Evolutionary conservation across 164 flowering plant species (phyloP), one percentile per base, ranked within the genome.

Genomic region (Litsea cubeba): DNA sequence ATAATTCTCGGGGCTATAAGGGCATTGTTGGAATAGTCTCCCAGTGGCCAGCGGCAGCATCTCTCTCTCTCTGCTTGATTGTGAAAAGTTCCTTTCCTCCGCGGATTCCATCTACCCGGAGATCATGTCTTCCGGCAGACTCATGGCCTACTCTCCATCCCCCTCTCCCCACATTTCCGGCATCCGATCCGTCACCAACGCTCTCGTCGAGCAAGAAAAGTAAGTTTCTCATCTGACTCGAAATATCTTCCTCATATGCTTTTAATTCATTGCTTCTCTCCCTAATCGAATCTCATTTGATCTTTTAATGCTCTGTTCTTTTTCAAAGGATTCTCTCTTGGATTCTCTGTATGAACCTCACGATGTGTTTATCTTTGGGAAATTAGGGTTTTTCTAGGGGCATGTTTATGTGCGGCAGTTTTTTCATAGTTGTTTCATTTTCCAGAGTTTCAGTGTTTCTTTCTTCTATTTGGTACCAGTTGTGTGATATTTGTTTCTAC

Each of bases 101-200:
- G 65, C 67, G 54, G 26, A 68, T 72, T 82, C 81, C 72, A 15
- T 30, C 28, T 17, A 51, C 77, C 81, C 81, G 82, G 81, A 71
- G 72, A 78, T 71, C 22, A 87, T 88, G 88, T 81, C 87, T 79
- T 88, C 92, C 79, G 94, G 93, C 40, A 87, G 97, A 79, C 92
- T 86, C 76, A 95, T 95, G 97, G 85, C 95, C 2, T 95, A 89
- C 85, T 91, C 99, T 6, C 97, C 97, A 0, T 95, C 98, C 20
- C 93, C 92, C 83, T 93, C 98, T 23, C 97, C 95, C 18, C 94
- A 90, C 82, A 76, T 90, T 78, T 76, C 89, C 62, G 87, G 87
- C 62, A 86, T 88, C 68, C 95, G 91, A 64, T 87, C 93, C 74
- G 84, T 86, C n/a, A 69, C 92, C 35, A 79, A 85, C 22, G 88